Evolutionary conservation across 257 asterid species (phyloP).

Genomic region (Linaria vulgaris): DNA sequence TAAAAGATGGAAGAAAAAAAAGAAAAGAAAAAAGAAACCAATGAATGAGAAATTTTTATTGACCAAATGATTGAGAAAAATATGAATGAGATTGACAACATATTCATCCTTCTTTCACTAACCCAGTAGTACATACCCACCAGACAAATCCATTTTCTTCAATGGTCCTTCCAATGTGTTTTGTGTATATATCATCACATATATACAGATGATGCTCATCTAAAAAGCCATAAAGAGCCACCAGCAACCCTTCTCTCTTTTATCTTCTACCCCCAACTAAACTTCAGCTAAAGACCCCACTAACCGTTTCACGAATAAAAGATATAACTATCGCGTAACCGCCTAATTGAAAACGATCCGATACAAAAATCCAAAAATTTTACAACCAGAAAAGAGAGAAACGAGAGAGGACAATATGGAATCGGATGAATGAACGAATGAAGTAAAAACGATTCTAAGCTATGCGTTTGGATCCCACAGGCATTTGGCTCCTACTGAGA

Average conservation of each 20-base stretch:
- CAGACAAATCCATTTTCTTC: conserved; percentile 39
- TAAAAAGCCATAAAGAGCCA: conserved; percentile 34
- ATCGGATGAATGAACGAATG: conserved; percentile 67
- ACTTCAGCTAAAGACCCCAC: conserved; percentile 35
- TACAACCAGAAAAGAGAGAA: conserved; percentile 13
- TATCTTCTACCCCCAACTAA: conserved; percentile 15
- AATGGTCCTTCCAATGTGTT: conserved; percentile 48
- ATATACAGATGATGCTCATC: conserved; percentile 47
- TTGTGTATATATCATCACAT: conserved; percentile 46
- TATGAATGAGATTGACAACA: conserved; percentile 43
- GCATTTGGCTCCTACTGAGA: conserved; percentile 49
- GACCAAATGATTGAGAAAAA: conserved; percentile 44
- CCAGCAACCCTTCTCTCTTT: conserved; percentile 29
- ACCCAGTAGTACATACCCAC: conserved; percentile 41
- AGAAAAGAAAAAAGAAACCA: not conserved
- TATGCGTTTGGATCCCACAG: conserved; percentile 41
- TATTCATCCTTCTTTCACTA: conserved; percentile 52
- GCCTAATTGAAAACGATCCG: conserved; percentile 29
- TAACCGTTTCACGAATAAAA: conserved; percentile 34
- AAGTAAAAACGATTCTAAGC: conserved; percentile 47
- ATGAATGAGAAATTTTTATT: conserved; percentile 32
- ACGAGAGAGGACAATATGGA: conserved; percentile 25
- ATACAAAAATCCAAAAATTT: conserved; percentile 19
- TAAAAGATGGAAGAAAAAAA: not conserved
- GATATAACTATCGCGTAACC: conserved; percentile 26